These are phyloP conservation scores for Termitomyces sp. DNA, from an alignment of 768 basidiomycete genomes.

Conservation along the genomic window DNA sequence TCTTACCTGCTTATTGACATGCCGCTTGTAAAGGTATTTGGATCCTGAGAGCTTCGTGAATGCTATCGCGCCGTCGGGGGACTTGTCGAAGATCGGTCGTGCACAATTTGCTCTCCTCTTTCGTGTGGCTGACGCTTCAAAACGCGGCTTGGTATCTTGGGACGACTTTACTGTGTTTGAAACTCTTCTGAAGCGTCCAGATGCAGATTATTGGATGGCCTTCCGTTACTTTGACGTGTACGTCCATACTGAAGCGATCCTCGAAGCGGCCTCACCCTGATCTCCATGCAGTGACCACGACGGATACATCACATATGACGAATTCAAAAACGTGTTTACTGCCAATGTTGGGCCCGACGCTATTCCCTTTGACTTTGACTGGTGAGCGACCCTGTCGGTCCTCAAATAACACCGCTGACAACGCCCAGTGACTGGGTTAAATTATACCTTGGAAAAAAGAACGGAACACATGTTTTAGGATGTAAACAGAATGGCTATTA, in stretches of 20 bases:
- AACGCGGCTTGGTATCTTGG: conserved; percentile 80
- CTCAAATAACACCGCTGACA: not conserved
- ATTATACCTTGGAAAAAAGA: conserved; percentile 90
- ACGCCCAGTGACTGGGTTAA: conserved; percentile 84
- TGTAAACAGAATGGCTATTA: conserved; percentile 49
- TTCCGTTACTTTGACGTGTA: conserved; percentile 96
- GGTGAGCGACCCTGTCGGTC: conserved; percentile 37
- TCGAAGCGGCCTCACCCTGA: conserved; percentile 3
- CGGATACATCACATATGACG: conserved; percentile 90
- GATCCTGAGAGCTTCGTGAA: conserved; percentile 88
- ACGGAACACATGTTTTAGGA: conserved; percentile 86
- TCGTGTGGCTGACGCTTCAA: conserved; percentile 77
- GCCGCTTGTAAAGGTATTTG: conserved; percentile 58
- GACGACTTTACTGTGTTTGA: conserved; percentile 97
- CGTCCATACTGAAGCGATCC: conserved; percentile 20
- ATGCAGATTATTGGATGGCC: conserved; percentile 96
- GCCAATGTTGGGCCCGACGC: conserved; percentile 73
- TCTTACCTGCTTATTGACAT: conserved; percentile 6
- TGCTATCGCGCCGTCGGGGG: conserved; percentile 86
- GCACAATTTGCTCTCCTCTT: conserved; percentile 89
- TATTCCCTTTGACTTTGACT: conserved; percentile 94
- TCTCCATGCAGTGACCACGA: conserved; percentile 63
- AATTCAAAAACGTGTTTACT: conserved; percentile 90
- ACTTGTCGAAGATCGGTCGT: conserved; percentile 81
- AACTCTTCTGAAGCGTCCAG: conserved; percentile 87